Evolutionary conservation across 163 green algal genomes (phyloP).

Genomic region (Prototheca cutis): DNA sequence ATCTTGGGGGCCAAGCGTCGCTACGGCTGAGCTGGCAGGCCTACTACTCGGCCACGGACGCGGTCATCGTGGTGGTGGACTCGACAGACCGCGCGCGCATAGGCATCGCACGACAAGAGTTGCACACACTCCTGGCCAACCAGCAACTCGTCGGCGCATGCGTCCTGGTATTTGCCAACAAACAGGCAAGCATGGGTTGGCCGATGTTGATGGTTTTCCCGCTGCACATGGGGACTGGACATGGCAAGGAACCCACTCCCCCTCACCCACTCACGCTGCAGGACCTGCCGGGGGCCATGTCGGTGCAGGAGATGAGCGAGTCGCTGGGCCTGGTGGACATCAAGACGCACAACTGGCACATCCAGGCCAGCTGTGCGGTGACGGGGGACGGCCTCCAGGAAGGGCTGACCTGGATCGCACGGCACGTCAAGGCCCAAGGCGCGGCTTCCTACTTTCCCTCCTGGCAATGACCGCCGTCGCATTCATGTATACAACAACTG

Average conservation of each 20-base stretch:
- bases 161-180: conserved; percentile 94
- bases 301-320: conserved; percentile 56
- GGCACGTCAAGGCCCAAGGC: conserved; percentile 16
- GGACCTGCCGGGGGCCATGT: conserved; percentile 71
- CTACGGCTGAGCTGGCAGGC: conserved; percentile 93
- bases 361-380: conserved; percentile 58
- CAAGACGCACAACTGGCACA: conserved; percentile 67
- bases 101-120: conserved; percentile 76
- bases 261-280: conserved; percentile 17
- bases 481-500: background rate
- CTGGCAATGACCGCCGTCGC: background rate
- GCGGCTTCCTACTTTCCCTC: background rate
- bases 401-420: conserved; percentile 57
- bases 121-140: conserved; percentile 86
- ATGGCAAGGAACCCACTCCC: conserved; percentile 1
- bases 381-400: conserved; percentile 66
- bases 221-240: background rate
- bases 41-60: conserved; percentile 70
- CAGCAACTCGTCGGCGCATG: conserved; percentile 83
- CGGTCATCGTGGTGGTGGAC: conserved; percentile 84
- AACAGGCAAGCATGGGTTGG: conserved; percentile 2
- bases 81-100: conserved; percentile 81
- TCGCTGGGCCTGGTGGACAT: conserved; percentile 53
- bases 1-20: conserved; percentile 79
- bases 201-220: background rate